Evolutionary conservation across 2,329 filamentous ascomycete genomes (phyloP).

Genomic region (Colletotrichum sp.): DNA sequence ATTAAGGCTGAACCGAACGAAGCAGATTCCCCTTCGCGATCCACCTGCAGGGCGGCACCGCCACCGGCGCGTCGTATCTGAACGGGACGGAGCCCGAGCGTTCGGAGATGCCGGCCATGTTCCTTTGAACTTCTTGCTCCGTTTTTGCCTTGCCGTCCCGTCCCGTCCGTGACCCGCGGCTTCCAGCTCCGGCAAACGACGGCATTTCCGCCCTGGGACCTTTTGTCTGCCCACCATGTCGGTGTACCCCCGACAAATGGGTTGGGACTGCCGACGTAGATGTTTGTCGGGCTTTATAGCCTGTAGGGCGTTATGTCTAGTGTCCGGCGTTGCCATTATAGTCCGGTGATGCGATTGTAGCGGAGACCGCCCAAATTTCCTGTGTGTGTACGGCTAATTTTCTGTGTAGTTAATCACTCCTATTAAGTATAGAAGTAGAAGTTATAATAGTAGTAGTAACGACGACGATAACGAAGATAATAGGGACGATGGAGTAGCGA

Average conservation of each 20-base stretch:
- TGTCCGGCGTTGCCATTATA: not conserved
- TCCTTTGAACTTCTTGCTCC: not conserved
- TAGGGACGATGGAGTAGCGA: too few species aligned
- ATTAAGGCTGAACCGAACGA: not conserved
- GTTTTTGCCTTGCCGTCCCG: not conserved
- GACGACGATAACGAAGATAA: too few species aligned
- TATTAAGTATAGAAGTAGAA: too few species aligned
- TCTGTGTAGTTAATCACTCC: too few species aligned
- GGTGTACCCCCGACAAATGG: not conserved
- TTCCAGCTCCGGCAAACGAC: not conserved
- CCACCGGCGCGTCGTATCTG: not conserved
- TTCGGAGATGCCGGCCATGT: not conserved
- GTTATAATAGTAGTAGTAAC: too few species aligned
- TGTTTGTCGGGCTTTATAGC: not conserved
- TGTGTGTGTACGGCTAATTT: too few species aligned
- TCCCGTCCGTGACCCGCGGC: not conserved
- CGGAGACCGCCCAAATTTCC: not conserved
- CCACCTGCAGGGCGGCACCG: not conserved
- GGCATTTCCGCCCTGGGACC: not conserved
- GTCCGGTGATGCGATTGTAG: not conserved
- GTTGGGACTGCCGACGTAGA: not conserved
- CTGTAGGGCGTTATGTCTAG: not conserved
- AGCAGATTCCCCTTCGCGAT: not conserved
- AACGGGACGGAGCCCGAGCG: not conserved
- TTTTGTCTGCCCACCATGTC: not conserved